A percentile compares a stretch with the other conserved stretches of the same genome.
These are phyloP conservation scores for Skeletonema grethae DNA, from an alignment of 108 stramenopile species.

Conservation along the genomic window DNA sequence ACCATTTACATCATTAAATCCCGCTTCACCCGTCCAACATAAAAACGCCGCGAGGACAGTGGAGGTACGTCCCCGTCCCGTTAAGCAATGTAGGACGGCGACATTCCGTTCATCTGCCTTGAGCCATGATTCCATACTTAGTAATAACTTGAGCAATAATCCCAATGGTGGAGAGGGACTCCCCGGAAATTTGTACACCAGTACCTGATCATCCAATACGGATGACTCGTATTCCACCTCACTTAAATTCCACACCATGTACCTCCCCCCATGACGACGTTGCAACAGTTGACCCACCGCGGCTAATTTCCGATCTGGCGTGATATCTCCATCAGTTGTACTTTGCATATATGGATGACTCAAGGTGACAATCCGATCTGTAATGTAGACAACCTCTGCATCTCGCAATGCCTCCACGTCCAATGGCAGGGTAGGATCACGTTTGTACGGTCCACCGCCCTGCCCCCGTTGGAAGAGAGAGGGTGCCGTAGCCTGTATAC, in stretches of 20 bases:
- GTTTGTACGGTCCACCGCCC: slow-evolving; percentile 31
- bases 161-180: slow-evolving; percentile 95
- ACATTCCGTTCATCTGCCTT: slow-evolving; percentile 90
- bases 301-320: slow-evolving; percentile 72
- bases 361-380: slow-evolving; percentile 80
- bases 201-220: slow-evolving; percentile 86
- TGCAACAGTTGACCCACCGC: slow-evolving; percentile 78
- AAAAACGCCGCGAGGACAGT: slow-evolving; percentile 91
- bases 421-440: slow-evolving; percentile 62
- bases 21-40: slow-evolving; percentile 94
- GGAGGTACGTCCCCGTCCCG: slow-evolving; percentile 90
- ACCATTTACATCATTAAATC: slow-evolving; percentile 71
- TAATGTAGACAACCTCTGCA: slow-evolving; percentile 85
- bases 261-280: slow-evolving; percentile 73
- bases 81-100: slow-evolving; percentile 96
- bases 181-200: slow-evolving; percentile 93
- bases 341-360: slow-evolving; percentile 76
- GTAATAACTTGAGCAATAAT: slow-evolving; percentile 85
- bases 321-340: slow-evolving; percentile 58
- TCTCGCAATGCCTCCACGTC: slow-evolving; percentile 75
- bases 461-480: slow-evolving; percentile 13
- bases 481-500: slow-evolving; percentile 36
- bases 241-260: slow-evolving; percentile 96
- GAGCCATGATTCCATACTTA: slow-evolving; percentile 93
- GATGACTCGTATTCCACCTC: slow-evolving; percentile 92